phyloP scores from a whole-genome alignment of 2,329 filamentous ascomycete species.

The Zymoseptoria brevis region DNA sequence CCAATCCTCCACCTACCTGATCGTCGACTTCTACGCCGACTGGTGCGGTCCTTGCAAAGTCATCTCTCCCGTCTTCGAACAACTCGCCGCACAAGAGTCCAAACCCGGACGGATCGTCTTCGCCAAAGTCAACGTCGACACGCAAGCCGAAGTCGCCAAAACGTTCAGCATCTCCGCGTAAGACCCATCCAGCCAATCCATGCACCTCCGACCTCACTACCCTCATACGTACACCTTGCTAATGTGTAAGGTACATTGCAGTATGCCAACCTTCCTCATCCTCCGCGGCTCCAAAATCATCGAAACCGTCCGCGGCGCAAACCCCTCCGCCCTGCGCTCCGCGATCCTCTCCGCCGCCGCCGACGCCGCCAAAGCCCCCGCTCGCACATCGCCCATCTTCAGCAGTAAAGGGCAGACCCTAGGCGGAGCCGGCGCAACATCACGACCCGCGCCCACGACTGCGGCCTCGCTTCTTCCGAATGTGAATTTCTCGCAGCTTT shows the following conservation, averaged over 20 bases:
- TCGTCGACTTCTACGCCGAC: conserved; percentile 31
- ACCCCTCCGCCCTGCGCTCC: conserved; percentile 40
- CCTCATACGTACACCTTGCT: not conserved
- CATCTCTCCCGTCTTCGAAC: conserved; percentile 45
- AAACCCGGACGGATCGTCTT: conserved; percentile 43
- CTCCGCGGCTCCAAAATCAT: conserved; percentile 37
- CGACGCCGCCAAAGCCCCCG: conserved; percentile 33
- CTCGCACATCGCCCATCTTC: conserved; percentile 29
- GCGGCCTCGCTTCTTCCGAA: conserved; percentile 7
- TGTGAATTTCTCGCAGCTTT: conserved; percentile 16
- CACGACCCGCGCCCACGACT: not conserved
- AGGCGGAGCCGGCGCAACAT: conserved; percentile 18
- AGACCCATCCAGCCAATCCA: conserved; percentile 1
- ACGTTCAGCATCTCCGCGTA: conserved; percentile 43
- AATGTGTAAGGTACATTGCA: conserved; percentile 1
- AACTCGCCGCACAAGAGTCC: conserved; percentile 44
- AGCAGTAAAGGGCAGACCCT: conserved; percentile 38
- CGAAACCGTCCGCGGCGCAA: conserved; percentile 43
- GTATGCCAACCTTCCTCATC: conserved; percentile 44
- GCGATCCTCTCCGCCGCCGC: conserved; percentile 39
- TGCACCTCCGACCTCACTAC: too few relatives aligned
- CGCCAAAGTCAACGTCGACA: conserved; percentile 50
- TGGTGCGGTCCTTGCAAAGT: conserved; percentile 53
- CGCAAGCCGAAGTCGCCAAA: conserved; percentile 41
- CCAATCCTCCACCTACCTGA: conserved; percentile 26